Evolutionary conservation across 371 early-diverging fungal species (phyloP), one percentile per base, ranked within the genome.

Genomic region (Dipsacomyces acuminosporus): DNA sequence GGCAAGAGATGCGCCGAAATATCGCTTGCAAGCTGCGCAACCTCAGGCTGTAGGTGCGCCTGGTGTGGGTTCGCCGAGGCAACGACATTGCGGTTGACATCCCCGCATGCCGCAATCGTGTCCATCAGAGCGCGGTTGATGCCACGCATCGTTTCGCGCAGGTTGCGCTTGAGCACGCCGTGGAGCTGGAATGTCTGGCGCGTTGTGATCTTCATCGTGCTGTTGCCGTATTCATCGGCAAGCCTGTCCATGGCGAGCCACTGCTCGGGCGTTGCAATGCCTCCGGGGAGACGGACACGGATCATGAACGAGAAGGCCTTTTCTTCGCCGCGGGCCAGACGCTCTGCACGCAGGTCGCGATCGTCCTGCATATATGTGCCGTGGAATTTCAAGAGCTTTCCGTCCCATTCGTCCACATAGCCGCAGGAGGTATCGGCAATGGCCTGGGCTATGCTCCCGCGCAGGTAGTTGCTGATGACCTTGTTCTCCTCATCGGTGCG

Each of bases 281-380:
- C 95, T 63, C 89, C 95, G 5, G 93, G 93, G 52, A 90, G 84
- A 63, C 95, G 88, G 5, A 91, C 90, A 71, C 95, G 90, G 52
- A 93, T 88, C 95, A 94, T 94, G 80, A 94, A 94, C 34, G 89
- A 88, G 75, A 73, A 94, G 14, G 93, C 93, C 74, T 85, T 86
- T 75, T 93, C 93, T 7, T 90, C 72, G 51, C 92, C 91, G 62
- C 83, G 85, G 67, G 87, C 82, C 71, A 85, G 80, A 42, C 93
- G 84, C 52, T 84, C 85, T 24, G 88, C 90, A 49, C 95, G 84
- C 35, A 93, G 70, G 76, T 94, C 95, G 62, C 95, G 88, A 73
- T 94, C 95, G 71, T 94, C 95, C 64, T 94, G 95, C 74, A 87
- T 87, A 78, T 94, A 94, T 40, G 88, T 93, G 57, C 95, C 95